Evolutionary conservation across 1,139 yeast genomes (phyloP), one percentile per base, ranked within the genome.

Genomic region (Yarrowia galli): DNA sequence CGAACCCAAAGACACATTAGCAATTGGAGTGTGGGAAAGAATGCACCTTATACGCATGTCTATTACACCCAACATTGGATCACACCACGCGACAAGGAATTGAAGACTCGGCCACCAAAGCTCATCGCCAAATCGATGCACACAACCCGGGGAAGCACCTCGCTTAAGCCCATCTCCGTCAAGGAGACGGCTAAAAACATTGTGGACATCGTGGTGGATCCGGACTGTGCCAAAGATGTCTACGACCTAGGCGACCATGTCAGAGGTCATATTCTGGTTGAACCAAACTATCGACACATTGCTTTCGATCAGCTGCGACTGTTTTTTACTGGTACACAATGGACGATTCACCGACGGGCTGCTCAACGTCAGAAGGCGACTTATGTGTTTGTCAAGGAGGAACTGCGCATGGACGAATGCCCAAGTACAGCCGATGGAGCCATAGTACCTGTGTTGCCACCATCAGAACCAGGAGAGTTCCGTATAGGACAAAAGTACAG

Each of bases 281-380:
- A 54, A 7, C 61, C 61, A 20, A 54, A 54, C 12, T 54, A 54
- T 25, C 61, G 61, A 12, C 61, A 54, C 36, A 54, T 54, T 25
- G 46, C 61, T 8, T 54, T 54, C 18, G 61, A 54, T 9, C 61
- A 40, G 48, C 25, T 54, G 16, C 22, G 46, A n/a, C 38, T 54
- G 10, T 54, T 54, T 13, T 54, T 54, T 12, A 54, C 46, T 0
- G 61, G 61, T 9, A 54, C 61, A 6, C 61, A 54, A 16, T 54
- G 61, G 61, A 54, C 61, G 3, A 54, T 54, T 40, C 61, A 54
- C 20, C 46, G 61, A 40, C 46, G 61, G 13, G 61, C 61, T 16
- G 61, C 61, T 1, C 61, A 54, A 16, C 61, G 61, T 36, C 61
- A 54, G 20, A 54, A 54, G 61, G 61, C 61, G n/a, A 54, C 61